These are phyloP conservation scores for Globisporangium nagaii DNA, from an alignment of 352 stramenopile species.

Conservation along the genomic window DNA sequence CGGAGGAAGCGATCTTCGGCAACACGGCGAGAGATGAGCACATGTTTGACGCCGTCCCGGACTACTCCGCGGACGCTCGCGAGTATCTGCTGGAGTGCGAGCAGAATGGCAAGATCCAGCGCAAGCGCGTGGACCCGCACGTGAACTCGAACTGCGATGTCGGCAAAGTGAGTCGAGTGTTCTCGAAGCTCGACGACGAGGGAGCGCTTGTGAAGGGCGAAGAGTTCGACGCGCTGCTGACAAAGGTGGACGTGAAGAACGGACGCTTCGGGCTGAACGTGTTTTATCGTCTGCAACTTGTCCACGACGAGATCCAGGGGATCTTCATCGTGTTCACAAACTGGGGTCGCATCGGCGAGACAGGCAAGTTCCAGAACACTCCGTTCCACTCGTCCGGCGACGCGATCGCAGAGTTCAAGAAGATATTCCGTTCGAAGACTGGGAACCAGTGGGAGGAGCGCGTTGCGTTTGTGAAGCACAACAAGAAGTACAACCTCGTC, in stretches of 20 bases:
- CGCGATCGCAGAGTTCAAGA: constrained; percentile 69
- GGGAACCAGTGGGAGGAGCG: constrained; percentile 58
- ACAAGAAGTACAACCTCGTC: constrained; percentile 71
- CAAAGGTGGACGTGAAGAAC: constrained; percentile 74
- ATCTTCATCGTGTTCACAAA: constrained; percentile 79
- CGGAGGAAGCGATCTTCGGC: constrained; percentile 26
- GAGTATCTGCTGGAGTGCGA: constrained; percentile 52
- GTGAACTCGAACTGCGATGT: constrained; percentile 59
- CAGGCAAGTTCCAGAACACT: constrained; percentile 75
- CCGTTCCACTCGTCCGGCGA: constrained; percentile 49
- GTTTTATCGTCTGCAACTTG: constrained; percentile 72
- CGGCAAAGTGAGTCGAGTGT: constrained; percentile 42
- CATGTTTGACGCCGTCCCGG: constrained; percentile 24
- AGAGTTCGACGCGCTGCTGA: constrained; percentile 52
- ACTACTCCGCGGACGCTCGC: constrained; percentile 41
- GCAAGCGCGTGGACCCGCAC: constrained; percentile 31
- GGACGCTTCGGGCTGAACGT: constrained; percentile 69
- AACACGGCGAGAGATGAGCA: constrained; percentile 14
- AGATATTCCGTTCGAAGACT: constrained; percentile 78
- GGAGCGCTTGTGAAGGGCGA: constrained; percentile 24
- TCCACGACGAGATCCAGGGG: constrained; percentile 58
- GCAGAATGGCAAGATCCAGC: constrained; percentile 46
- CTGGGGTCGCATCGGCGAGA: constrained; percentile 71
- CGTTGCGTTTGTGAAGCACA: constrained; percentile 47
- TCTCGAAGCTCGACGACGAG: constrained; percentile 19